Conservation (phyloP, 805 yeast species). For the Komagataella pastoris region DNA sequence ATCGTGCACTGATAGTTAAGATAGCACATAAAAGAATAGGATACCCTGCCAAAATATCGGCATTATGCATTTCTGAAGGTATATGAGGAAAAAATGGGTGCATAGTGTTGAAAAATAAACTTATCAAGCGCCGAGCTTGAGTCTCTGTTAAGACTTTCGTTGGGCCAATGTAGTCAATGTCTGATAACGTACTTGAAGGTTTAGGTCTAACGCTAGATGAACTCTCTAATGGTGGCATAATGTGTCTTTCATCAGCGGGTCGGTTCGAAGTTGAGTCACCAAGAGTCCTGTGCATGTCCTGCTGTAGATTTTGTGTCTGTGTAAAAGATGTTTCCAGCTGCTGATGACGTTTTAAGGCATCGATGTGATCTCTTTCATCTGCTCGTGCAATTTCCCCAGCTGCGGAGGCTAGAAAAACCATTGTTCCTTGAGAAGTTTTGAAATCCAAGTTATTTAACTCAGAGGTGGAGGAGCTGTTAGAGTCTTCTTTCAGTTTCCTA, state of each 20-base stretch:
- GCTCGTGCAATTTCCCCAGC: constrained; percentile 67
- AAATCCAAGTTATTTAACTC: neutral
- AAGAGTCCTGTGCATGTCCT: neutral
- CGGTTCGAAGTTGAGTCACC: neutral
- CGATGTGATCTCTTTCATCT: constrained; percentile 48
- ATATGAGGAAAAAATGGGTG: constrained; percentile 87
- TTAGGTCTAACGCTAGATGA: constrained; percentile 29
- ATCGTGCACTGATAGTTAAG: constrained; percentile 67
- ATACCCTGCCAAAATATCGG: constrained; percentile 55
- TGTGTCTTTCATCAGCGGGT: constrained; percentile 10
- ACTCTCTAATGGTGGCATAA: constrained; percentile 30
- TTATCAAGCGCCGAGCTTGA: constrained; percentile 46
- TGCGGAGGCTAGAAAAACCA: constrained; percentile 63
- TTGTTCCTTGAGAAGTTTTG: constrained; percentile 34
- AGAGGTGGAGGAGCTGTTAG: neutral
- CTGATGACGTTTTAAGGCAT: constrained; percentile 34
- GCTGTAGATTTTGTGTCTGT: neutral
- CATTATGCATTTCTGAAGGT: constrained; percentile 58
- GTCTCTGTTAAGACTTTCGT: constrained; percentile 35
- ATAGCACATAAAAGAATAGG: constrained; percentile 76
- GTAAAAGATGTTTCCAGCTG: constrained; percentile 22
- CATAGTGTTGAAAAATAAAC: constrained; percentile 59
- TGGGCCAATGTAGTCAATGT: constrained; percentile 53
- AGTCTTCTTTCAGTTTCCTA: neutral
- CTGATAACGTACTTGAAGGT: constrained; percentile 34